These are phyloP conservation scores for Phytophthora fragariaefolia DNA, from an alignment of 352 stramenopile species.

Conservation along the genomic window DNA sequence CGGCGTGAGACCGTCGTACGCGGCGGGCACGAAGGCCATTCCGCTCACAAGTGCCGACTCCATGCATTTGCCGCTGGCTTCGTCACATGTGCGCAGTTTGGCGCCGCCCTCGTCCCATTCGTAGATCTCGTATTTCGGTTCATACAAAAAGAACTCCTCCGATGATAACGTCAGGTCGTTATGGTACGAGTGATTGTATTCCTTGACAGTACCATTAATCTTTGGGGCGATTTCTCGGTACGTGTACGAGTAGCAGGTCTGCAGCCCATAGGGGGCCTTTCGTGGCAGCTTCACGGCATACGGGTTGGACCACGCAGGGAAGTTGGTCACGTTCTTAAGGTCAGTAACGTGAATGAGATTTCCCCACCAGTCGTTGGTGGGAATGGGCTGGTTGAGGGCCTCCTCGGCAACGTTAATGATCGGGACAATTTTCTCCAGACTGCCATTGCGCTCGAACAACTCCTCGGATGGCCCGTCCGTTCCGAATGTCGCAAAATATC, in stretches of 20 bases:
- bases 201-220: conserved; percentile 61
- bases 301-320: conserved; percentile 69
- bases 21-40: conserved; percentile 77
- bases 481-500: conserved; percentile 48
- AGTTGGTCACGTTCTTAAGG: conserved; percentile 49
- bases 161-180: conserved; percentile 77
- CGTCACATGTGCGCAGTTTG: conserved; percentile 61
- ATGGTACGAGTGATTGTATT: conserved; percentile 63
- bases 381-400: conserved; percentile 58
- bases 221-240: conserved; percentile 53
- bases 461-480: conserved; percentile 47
- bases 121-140: conserved; percentile 67
- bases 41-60: conserved; percentile 64
- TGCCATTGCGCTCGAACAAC: conserved; percentile 54
- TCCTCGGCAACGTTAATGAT: conserved; percentile 68
- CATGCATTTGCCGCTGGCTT: conserved; percentile 49
- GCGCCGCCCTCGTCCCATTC: conserved; percentile 70
- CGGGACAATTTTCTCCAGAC: conserved; percentile 52
- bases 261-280: conserved; percentile 55
- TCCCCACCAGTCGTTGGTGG: conserved; percentile 86
- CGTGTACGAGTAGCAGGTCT: conserved; percentile 67
- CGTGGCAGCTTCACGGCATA: conserved; percentile 67
- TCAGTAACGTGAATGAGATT: conserved; percentile 71
- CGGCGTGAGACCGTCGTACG: conserved; percentile 63
- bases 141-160: conserved; percentile 52